These are phyloP conservation scores for Zymoseptoria passerinii DNA, from an alignment of 2,329 filamentous ascomycete species.

Conservation along the genomic window DNA sequence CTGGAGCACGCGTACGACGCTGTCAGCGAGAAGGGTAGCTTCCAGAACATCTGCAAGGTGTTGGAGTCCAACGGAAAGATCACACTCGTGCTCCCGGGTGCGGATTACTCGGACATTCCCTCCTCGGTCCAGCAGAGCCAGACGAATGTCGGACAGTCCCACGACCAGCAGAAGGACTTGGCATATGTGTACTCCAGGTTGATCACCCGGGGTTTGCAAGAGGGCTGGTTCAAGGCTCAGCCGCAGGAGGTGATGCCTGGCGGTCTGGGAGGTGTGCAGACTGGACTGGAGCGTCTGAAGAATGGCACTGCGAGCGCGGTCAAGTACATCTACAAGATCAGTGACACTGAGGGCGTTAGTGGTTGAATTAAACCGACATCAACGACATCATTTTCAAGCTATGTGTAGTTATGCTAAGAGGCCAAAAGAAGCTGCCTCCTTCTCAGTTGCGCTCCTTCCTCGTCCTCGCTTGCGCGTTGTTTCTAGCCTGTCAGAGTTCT, in stretches of 20 bases:
- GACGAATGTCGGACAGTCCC: slow-evolving; percentile 31
- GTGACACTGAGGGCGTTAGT: slow-evolving; percentile 34
- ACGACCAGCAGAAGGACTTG: slow-evolving; percentile 27
- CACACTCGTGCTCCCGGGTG: slow-evolving; percentile 29
- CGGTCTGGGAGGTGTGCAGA: slow-evolving; percentile 47
- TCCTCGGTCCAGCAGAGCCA: slow-evolving; percentile 30
- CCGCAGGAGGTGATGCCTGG: slow-evolving; percentile 45
- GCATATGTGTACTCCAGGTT: slow-evolving; percentile 28
- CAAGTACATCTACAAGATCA: slow-evolving; percentile 56
- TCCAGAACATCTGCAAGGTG: slow-evolving; percentile 32
- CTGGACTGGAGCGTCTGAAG: slow-evolving; percentile 47
- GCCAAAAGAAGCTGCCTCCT: too few species aligned
- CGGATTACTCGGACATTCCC: slow-evolving; percentile 37
- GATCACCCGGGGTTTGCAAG: slow-evolving; percentile 26
- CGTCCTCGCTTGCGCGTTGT: too few species aligned
- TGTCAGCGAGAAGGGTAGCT: slow-evolving; percentile 24
- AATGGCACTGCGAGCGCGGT: slow-evolving; percentile 54
- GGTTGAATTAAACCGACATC: too few species aligned
- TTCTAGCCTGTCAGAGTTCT: too few species aligned
- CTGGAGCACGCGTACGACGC: slow-evolving; percentile 28
- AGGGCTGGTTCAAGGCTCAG: slow-evolving; percentile 32
- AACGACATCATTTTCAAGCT: too few species aligned
- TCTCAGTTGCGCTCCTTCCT: too few species aligned
- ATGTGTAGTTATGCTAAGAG: too few species aligned
- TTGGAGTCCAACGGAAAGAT: slow-evolving; percentile 31